Conservation (phyloP, 1,139 yeast genomes). For the Pichia sp. region DNA sequence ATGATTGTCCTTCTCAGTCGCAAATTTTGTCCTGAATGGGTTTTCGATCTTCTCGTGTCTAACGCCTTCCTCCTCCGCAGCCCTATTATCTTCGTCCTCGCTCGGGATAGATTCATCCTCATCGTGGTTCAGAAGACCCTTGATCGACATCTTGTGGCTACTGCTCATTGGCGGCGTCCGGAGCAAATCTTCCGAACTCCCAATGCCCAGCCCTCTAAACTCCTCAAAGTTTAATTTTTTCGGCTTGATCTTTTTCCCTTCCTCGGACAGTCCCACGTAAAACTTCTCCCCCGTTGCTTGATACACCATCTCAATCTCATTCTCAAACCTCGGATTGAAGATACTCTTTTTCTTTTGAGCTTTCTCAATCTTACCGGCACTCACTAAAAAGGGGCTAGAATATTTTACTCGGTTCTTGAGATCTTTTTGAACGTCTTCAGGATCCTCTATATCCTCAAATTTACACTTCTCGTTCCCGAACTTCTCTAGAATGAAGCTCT, state of each 20-base stretch:
- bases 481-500: constrained; percentile 22
- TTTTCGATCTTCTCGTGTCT: constrained; percentile 24
- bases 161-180: constrained; percentile 6
- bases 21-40: constrained; percentile 23
- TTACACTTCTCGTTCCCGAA: constrained; percentile 20
- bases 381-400: constrained; percentile 24
- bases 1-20: background rate
- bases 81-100: constrained; percentile 16
- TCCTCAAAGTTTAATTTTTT: constrained; percentile 16
- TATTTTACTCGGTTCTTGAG: constrained; percentile 6
- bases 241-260: constrained; percentile 26
- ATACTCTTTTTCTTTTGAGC: background rate
- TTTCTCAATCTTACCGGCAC: background rate
- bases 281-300: constrained; percentile 28
- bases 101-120: background rate
- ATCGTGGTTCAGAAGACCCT: constrained; percentile 7
- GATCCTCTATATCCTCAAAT: constrained; percentile 12
- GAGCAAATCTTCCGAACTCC: background rate
- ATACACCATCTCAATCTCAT: constrained; percentile 29
- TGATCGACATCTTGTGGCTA: constrained; percentile 11
- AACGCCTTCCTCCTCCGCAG: constrained; percentile 6
- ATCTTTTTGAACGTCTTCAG: constrained; percentile 16
- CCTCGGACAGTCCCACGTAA: constrained; percentile 20
- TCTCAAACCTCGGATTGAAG: constrained; percentile 23
- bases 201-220: background rate